These are phyloP conservation scores for Pythium periplocum DNA, from an alignment of 352 stramenopile genomes.

Conservation along the genomic window DNA sequence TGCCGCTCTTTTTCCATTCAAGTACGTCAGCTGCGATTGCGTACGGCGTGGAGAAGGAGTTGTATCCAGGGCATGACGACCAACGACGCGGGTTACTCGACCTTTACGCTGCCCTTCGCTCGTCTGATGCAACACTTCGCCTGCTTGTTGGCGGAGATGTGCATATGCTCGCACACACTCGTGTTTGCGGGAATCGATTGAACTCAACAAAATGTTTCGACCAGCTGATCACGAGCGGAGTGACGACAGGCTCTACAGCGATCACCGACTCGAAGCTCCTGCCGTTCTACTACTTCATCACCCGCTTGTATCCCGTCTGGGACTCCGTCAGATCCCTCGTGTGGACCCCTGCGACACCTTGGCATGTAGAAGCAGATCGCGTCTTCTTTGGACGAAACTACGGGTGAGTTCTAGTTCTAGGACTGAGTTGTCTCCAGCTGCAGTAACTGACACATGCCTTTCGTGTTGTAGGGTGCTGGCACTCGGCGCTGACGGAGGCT, in stretches of 20 bases:
- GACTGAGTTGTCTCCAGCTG: neutral
- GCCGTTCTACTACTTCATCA: conserved; percentile 47
- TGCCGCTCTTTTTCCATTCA: conserved; percentile 74
- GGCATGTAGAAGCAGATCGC: conserved; percentile 27
- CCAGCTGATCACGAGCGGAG: conserved; percentile 62
- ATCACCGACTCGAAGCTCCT: conserved; percentile 48
- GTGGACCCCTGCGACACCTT: conserved; percentile 12
- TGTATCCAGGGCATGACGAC: conserved; percentile 45
- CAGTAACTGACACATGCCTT: neutral
- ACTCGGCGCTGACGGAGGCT: neutral
- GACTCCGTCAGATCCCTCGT: neutral
- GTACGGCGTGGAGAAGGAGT: conserved; percentile 52
- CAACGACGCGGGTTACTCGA: conserved; percentile 26
- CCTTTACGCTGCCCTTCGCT: conserved; percentile 20
- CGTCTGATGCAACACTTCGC: conserved; percentile 8
- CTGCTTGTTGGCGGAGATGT: conserved; percentile 62
- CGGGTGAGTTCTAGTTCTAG: conserved; percentile 23
- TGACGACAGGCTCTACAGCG: conserved; percentile 54
- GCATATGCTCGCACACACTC: conserved; percentile 47
- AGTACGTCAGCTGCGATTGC: conserved; percentile 36
- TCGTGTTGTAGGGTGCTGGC: conserved; percentile 9
- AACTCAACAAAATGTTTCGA: conserved; percentile 30
- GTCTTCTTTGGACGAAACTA: conserved; percentile 67
- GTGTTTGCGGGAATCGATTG: conserved; percentile 25
- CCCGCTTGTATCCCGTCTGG: conserved; percentile 24